Conservation (phyloP, 768 basidiomycete species). For the Trametes maxima region DNA sequence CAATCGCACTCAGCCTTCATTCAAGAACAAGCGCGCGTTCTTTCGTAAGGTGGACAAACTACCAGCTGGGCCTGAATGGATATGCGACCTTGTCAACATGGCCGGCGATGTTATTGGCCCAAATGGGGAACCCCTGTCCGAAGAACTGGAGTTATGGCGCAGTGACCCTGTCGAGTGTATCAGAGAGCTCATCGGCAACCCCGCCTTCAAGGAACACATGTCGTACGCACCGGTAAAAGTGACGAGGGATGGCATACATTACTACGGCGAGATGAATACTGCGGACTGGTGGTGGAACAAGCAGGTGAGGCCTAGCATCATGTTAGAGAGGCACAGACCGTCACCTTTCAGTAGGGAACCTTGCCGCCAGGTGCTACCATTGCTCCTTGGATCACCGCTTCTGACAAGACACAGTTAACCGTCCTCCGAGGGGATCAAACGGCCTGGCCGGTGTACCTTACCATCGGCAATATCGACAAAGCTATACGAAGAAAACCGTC, state of each 20-base stretch:
- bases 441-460: conserved; percentile 36
- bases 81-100: conserved; percentile 13
- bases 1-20: conserved; percentile 16
- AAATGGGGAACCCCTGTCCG: conserved; percentile 8
- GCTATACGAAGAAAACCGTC: conserved; percentile 25
- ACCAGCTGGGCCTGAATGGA: conserved; percentile 23
- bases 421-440: conserved; percentile 41
- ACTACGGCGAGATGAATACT: conserved; percentile 29
- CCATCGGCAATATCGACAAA: conserved; percentile 34
- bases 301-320: conserved; percentile 38
- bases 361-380: conserved; percentile 23
- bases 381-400: conserved; percentile 45
- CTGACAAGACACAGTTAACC: conserved; percentile 49
- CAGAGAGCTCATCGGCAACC: conserved; percentile 23
- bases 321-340: conserved; percentile 10
- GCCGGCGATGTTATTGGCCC: conserved; percentile 19
- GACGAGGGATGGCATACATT: conserved; percentile 25
- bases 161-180: conserved; percentile 40
- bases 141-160: conserved; percentile 34
- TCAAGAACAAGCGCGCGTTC: conserved; percentile 22
- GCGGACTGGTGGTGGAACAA: conserved; percentile 34
- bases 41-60: conserved; percentile 26
- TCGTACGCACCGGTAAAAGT: conserved; percentile 8
- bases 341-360: not conserved
- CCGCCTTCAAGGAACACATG: conserved; percentile 3